Percentiles rank a stretch among this genome's conserved stretches.
Conservation (phyloP, 495 filamentous ascomycete genomes). For the Physcia stellaris region DNA sequence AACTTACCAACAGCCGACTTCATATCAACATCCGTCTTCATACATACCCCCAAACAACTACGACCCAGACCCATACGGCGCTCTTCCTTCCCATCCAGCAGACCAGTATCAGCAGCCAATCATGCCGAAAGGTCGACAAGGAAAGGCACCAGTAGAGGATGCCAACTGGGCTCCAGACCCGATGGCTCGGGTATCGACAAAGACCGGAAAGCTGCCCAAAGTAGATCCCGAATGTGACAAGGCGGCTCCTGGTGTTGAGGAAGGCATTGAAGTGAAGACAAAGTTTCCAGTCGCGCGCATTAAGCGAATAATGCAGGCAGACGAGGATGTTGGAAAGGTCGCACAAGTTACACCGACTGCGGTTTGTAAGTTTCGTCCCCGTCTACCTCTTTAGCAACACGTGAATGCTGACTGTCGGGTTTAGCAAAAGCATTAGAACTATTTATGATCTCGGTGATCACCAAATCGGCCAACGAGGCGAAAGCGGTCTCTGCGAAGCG, state of each 20-base stretch:
- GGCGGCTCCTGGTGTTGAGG: constrained; percentile 17
- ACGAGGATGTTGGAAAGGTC: constrained; percentile 98
- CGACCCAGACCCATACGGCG: constrained; percentile 3
- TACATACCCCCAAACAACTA: constrained; percentile 5
- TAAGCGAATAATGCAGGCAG: constrained; percentile 99
- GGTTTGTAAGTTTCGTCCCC: constrained; percentile 48
- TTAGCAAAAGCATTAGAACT: constrained; percentile 80
- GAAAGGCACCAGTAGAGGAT: constrained; percentile 25
- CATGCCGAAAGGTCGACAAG: constrained; percentile 19
- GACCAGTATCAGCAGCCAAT: constrained; percentile 6
- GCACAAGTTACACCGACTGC: constrained; percentile 92
- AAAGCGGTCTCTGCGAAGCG: constrained; percentile 71
- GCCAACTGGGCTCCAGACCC: constrained; percentile 18
- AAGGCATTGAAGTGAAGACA: constrained; percentile 65
- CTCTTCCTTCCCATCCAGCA: constrained; percentile 1
- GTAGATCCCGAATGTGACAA: constrained; percentile 8
- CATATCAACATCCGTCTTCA: constrained; percentile 5
- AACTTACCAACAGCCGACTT: constrained; percentile 9
- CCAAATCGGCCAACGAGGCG: constrained; percentile 72
- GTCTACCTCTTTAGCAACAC: constrained; percentile 1
- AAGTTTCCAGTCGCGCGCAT: constrained; percentile 97
- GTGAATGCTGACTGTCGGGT: constrained; percentile 12
- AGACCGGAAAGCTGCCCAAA: constrained; percentile 18
- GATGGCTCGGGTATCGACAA: constrained; percentile 20
- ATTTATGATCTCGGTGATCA: constrained; percentile 91